Evolutionary conservation across 371 early-diverging fungal genomes (phyloP), one percentile per base, ranked within the genome.

Genomic region (Mucor lusitanicus): DNA sequence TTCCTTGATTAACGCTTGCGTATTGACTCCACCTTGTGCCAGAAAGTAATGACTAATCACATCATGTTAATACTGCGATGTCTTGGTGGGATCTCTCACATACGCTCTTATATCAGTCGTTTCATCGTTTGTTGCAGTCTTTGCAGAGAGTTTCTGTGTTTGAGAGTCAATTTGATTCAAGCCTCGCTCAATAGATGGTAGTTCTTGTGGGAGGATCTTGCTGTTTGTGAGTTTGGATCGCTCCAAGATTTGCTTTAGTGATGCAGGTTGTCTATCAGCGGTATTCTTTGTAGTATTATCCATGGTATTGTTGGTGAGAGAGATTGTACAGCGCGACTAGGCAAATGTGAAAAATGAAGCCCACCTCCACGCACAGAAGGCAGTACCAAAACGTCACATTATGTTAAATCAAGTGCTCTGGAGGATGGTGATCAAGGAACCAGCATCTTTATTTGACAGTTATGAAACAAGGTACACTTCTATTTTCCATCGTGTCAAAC

Each of bases 1-100:
- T 66, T 80, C 79, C 35, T 76, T 80, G 54, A 77, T 68, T 42
- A 83, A 57, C 3, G 74, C 77, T 40, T 78, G 75, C 12, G 83
- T 79, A 57, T 80, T 74, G 4, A 80, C 80, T 17, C 80, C 79
- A n/a, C 74, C 77, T 48, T 83, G 73, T 12, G 83, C 79, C 19
- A 83, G 64, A 30, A 83, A 80, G 44, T 80, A 80, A 59, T 80
- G 80, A 28, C 83, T 83, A 7, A 68, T 35, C 0, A 44, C 46
- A 8, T 19, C 15, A 27, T 28, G 2, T 25, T 19, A 48, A 1
- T 42, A 23, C 5, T 19, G 30, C n/a, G 19, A 3, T 15, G 7
- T 4, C 1, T 46, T 19, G 8, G 44, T 15, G 6, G 7, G 11
- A 35, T 40, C 35, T 21, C 17, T 19, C 39, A 54, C 21, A 67